A percentile compares a stretch with the other conserved stretches of the same genome.
Evolutionary conservation across 2,329 filamentous ascomycete genomes (phyloP).

Genomic region (Dactylellina sp.): DNA sequence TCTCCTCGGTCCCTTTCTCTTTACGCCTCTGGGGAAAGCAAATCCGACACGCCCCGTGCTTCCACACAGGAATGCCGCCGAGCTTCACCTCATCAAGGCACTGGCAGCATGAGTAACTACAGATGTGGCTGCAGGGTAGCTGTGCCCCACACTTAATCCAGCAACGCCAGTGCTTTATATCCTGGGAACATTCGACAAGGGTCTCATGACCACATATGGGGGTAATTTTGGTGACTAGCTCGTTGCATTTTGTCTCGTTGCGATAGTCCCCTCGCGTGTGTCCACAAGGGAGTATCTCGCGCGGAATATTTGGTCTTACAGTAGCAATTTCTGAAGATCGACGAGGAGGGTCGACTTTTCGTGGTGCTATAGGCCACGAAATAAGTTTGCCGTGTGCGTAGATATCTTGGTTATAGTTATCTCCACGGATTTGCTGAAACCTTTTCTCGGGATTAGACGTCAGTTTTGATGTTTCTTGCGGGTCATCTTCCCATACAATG

Average conservation of each 20-base stretch:
- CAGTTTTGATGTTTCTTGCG: too few species aligned
- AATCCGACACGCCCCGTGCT: constrained; percentile 5
- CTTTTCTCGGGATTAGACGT: too few species aligned
- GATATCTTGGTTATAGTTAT: too few species aligned
- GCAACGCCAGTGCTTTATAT: constrained; percentile 37
- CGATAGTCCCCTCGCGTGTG: constrained; percentile 19
- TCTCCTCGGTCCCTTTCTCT: too few species aligned
- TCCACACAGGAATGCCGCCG: constrained; percentile 19
- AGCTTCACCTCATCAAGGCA: constrained; percentile 32
- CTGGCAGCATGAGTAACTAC: constrained; percentile 11
- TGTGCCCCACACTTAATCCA: constrained; percentile 1
- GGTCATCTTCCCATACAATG: too few species aligned
- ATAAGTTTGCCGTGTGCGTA: too few species aligned
- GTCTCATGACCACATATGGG: constrained; percentile 32
- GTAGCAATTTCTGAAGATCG: constrained; percentile 6
- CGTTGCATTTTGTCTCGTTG: constrained; percentile 28
- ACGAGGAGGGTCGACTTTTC: background rate
- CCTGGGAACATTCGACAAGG: constrained; percentile 32
- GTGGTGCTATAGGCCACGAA: background rate
- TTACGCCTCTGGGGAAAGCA: background rate
- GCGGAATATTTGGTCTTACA: background rate
- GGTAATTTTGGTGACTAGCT: constrained; percentile 33
- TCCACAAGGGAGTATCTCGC: constrained; percentile 29
- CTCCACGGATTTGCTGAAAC: too few species aligned
- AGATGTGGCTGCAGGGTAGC: constrained; percentile 30